Conservation (phyloP, 495 filamentous ascomycete species). For the Aspergillus hancockii region DNA sequence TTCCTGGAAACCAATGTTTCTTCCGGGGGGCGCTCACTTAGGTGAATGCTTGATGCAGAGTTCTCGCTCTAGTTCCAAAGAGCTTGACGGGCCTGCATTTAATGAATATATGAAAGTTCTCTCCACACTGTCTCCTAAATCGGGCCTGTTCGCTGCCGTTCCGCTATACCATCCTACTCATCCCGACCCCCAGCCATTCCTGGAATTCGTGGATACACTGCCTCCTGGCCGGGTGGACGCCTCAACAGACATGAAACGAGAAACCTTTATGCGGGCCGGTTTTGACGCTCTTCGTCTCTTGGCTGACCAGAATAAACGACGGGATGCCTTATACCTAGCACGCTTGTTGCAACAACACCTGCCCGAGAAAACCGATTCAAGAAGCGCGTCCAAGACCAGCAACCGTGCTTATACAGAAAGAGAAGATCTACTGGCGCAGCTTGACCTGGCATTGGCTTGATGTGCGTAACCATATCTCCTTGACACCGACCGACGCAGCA, state of each 20-base stretch:
- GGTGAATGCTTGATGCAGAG: constrained; percentile 25
- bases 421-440: constrained; percentile 28
- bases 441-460: constrained; percentile 36
- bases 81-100: constrained; percentile 28
- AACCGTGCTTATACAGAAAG: constrained; percentile 21
- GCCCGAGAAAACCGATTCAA: constrained; percentile 21
- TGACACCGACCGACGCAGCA: not conserved
- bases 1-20: constrained; percentile 25
- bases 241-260: constrained; percentile 24
- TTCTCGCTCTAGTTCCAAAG: constrained; percentile 14
- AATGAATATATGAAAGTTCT: constrained; percentile 33
- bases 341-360: constrained; percentile 34
- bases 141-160: constrained; percentile 26
- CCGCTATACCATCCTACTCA: constrained; percentile 38
- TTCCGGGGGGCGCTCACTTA: constrained; percentile 27
- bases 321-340: constrained; percentile 33
- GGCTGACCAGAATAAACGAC: constrained; percentile 31
- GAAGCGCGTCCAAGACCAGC: constrained; percentile 3
- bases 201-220: constrained; percentile 26
- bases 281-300: constrained; percentile 40
- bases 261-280: constrained; percentile 29
- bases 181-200: constrained; percentile 34
- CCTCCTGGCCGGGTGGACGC: constrained; percentile 18
- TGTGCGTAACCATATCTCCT: not conserved
- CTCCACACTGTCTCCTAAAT: constrained; percentile 25